Evolutionary conservation across 371 early-diverging fungal species (phyloP).

Genomic region (Actinomortierella ambigua): DNA sequence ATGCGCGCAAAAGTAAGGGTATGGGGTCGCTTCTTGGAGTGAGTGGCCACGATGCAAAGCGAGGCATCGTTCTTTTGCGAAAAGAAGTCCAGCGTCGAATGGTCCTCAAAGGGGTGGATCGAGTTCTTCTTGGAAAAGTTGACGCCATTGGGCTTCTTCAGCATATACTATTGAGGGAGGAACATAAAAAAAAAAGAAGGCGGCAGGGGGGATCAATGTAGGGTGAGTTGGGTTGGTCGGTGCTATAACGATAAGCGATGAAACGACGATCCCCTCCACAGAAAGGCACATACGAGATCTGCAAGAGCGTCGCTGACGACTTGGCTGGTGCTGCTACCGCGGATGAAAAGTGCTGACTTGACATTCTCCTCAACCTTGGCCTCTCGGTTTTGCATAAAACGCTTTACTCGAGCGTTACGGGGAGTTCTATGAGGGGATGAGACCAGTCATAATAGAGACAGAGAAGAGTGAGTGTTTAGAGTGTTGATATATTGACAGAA

Average conservation of each 20-base stretch:
- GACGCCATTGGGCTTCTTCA: slow-evolving; percentile 91
- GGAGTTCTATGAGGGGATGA: slow-evolving; percentile 68
- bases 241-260: not conserved
- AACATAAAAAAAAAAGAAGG: not conserved
- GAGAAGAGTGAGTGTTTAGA: not conserved
- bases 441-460: not conserved
- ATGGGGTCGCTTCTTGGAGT: slow-evolving; percentile 96
- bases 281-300: slow-evolving; percentile 74
- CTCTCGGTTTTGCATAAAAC: slow-evolving; percentile 86
- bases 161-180: slow-evolving; percentile 65
- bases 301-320: slow-evolving; percentile 82
- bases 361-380: slow-evolving; percentile 91
- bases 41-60: slow-evolving; percentile 86
- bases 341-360: slow-evolving; percentile 88
- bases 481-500: not conserved
- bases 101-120: slow-evolving; percentile 96
- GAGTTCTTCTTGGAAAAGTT: slow-evolving; percentile 93
- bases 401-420: slow-evolving; percentile 84
- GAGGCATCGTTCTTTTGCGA: slow-evolving; percentile 94
- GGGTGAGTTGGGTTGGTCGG: not conserved
- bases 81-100: slow-evolving; percentile 89
- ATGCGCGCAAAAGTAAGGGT: slow-evolving; percentile 89
- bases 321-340: slow-evolving; percentile 88
- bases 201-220: not conserved
- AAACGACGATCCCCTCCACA: slow-evolving; percentile 1